Conservation (phyloP, 2,329 filamentous ascomycete species). For the Alternaria angustiovoidea region DNA sequence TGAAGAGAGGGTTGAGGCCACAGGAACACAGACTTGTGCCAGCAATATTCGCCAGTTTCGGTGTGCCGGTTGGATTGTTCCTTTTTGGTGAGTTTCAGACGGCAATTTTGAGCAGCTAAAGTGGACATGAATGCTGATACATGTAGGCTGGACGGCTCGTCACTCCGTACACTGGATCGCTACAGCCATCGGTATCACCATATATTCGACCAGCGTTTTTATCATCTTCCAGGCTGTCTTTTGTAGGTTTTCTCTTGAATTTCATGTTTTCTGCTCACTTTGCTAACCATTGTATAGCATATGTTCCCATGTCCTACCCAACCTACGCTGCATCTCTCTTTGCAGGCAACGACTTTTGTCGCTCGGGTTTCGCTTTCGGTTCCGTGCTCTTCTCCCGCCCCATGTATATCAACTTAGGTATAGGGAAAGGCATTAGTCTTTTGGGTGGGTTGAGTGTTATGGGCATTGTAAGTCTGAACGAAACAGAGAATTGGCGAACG, state of each 20-base stretch:
- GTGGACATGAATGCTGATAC: neutral
- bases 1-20: conserved; percentile 71
- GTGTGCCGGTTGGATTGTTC: conserved; percentile 71
- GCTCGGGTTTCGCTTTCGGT: conserved; percentile 65
- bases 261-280: neutral
- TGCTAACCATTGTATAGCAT: conserved; percentile 39
- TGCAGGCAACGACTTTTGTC: conserved; percentile 69
- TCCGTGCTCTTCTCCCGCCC: conserved; percentile 68
- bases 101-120: accelerated
- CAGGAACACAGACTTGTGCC: conserved; percentile 79
- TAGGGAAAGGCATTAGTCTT: conserved; percentile 65
- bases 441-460: conserved; percentile 44
- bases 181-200: conserved; percentile 61
- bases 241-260: conserved; percentile 38
- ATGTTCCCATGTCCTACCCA: conserved; percentile 70
- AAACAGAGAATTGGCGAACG: too few species aligned
- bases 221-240: conserved; percentile 60
- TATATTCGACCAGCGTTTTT: conserved; percentile 58
- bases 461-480: neutral
- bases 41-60: conserved; percentile 63
- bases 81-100: conserved; percentile 58
- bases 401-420: conserved; percentile 66
- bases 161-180: conserved; percentile 65
- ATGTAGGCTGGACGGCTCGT: conserved; percentile 68
- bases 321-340: conserved; percentile 59